phyloP scores from a whole-genome alignment of 441 rosid species.

The Populus hybrid region DNA sequence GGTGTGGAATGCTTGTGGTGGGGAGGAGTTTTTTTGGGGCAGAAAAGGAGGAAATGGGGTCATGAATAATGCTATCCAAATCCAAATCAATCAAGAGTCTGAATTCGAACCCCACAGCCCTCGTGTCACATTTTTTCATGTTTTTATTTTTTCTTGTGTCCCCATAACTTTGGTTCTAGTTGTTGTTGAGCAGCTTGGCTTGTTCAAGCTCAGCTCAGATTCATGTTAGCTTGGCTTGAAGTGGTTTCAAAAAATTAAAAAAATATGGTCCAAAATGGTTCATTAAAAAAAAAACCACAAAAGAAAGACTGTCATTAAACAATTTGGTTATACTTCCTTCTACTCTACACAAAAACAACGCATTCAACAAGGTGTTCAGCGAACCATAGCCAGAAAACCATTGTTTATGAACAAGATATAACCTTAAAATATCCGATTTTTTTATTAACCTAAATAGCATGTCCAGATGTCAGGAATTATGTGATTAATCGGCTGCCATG shows the following conservation, averaged over 20 bases:
- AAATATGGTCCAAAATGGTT: too few relatives aligned
- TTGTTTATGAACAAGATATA: not conserved
- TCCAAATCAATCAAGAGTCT: not conserved
- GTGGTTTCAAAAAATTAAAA: too few relatives aligned
- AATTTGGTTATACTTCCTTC: slow-evolving; percentile 5
- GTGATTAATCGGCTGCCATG: too few relatives aligned
- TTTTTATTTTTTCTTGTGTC: not conserved
- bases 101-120: not conserved
- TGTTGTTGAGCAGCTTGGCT: not conserved
- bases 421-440: not conserved
- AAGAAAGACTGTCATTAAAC: not conserved
- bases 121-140: slow-evolving; percentile 7
- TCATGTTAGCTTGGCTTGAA: too few relatives aligned
- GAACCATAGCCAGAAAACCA: not conserved
- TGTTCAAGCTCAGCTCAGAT: not conserved
- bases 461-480: too few relatives aligned
- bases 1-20: not conserved
- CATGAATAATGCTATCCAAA: not conserved
- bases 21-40: not conserved
- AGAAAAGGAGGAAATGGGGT: not conserved
- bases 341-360: not conserved
- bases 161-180: not conserved
- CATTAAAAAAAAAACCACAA: too few relatives aligned
- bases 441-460: too few relatives aligned
- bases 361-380: not conserved